Evolutionary conservation across 768 basidiomycete genomes (phyloP).

Genomic region (Strobilomyces dryophilus): DNA sequence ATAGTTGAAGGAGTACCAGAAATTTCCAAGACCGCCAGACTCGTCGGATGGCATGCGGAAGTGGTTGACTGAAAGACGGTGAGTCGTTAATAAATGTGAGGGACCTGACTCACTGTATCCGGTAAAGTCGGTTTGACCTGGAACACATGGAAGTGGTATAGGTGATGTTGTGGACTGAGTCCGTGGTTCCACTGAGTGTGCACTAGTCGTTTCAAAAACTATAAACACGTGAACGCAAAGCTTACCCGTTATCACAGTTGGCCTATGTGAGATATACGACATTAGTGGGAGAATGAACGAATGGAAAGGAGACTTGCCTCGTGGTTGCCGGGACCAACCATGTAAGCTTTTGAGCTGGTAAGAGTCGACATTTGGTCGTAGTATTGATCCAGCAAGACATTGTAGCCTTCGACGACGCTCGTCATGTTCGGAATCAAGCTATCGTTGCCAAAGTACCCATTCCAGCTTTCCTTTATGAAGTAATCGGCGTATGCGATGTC

Average conservation of each 20-base stretch:
- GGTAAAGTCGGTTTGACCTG: slow-evolving; percentile 26
- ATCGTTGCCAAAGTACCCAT: slow-evolving; percentile 28
- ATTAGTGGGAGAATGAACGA: not conserved
- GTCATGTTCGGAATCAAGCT: slow-evolving; percentile 25
- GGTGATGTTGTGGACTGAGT: slow-evolving; percentile 20
- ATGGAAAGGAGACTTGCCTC: slow-evolving; percentile 10
- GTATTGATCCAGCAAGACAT: slow-evolving; percentile 22
- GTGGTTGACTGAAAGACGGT: slow-evolving; percentile 19
- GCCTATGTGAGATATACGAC: slow-evolving; percentile 7
- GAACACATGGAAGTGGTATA: slow-evolving; percentile 26
- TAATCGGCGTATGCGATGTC: slow-evolving; percentile 28
- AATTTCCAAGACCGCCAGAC: slow-evolving; percentile 25
- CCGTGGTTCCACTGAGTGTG: slow-evolving; percentile 19
- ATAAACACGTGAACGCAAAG: not conserved
- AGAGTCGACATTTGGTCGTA: slow-evolving; percentile 27
- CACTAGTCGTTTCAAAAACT: not conserved
- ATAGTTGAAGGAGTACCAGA: slow-evolving; percentile 31
- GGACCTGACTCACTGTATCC: slow-evolving; percentile 22
- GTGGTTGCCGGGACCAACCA: slow-evolving; percentile 26
- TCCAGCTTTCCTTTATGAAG: slow-evolving; percentile 28
- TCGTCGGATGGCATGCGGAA: slow-evolving; percentile 25
- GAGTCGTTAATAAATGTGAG: not conserved
- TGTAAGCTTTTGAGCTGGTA: slow-evolving; percentile 23
- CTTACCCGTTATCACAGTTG: slow-evolving; percentile 29
- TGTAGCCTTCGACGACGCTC: slow-evolving; percentile 22